phyloP scores from a whole-genome alignment of 2,329 filamentous ascomycete genomes.

The Aspergillus fischeri region DNA sequence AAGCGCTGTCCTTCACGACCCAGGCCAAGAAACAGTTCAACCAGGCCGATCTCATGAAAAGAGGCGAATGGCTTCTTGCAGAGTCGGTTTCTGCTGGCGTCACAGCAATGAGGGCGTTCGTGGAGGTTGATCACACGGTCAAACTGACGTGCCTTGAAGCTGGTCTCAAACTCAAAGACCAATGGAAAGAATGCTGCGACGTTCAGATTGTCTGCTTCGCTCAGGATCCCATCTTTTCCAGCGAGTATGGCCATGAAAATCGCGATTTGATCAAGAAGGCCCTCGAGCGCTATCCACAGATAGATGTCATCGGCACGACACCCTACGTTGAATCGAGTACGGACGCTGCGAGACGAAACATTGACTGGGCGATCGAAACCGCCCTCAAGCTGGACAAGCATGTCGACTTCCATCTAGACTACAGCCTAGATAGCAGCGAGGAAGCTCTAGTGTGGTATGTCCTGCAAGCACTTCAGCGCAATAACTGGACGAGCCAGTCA shows the following conservation, averaged over 20 bases:
- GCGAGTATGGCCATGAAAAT: conserved; percentile 50
- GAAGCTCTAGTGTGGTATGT: conserved; percentile 54
- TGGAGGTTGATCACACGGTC: conserved; percentile 65
- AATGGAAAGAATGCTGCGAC: conserved; percentile 51
- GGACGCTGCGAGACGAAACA: conserved; percentile 51
- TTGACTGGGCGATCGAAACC: conserved; percentile 58
- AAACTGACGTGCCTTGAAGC: conserved; percentile 54
- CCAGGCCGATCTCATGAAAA: conserved; percentile 57
- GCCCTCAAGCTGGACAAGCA: conserved; percentile 52
- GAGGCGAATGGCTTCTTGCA: conserved; percentile 62
- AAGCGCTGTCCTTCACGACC: conserved; percentile 58
- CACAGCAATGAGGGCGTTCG: conserved; percentile 66
- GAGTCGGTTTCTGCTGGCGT: conserved; percentile 63
- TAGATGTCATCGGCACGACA: conserved; percentile 63
- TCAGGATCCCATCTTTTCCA: conserved; percentile 64
- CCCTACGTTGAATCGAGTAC: conserved; percentile 63
- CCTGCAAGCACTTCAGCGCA: conserved; percentile 47
- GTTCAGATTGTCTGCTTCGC: conserved; percentile 69
- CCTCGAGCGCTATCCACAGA: conserved; percentile 29
- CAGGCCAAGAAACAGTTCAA: conserved; percentile 62
- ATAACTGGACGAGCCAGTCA: conserved; percentile 46
- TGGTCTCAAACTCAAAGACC: conserved; percentile 53
- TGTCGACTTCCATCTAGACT: conserved; percentile 69
- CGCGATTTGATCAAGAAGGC: conserved; percentile 48
- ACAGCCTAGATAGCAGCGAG: conserved; percentile 53